Evolutionary conservation across 768 basidiomycete species (phyloP).

Genomic region (Rhodosporidiobolus sp.): DNA sequence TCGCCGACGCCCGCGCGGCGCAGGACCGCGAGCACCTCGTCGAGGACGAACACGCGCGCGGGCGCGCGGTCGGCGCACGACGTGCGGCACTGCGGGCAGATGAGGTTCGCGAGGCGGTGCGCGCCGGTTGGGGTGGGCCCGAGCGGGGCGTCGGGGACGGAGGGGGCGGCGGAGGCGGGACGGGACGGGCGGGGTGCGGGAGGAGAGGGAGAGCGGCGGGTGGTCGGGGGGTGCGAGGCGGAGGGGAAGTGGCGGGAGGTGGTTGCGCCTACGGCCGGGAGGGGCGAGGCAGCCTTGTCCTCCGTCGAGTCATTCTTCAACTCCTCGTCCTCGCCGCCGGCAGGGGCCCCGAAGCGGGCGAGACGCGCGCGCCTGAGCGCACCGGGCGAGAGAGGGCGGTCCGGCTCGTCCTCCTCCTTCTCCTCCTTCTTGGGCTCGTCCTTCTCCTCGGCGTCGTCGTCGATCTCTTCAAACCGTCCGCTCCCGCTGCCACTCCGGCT

Average conservation of each 20-base stretch:
- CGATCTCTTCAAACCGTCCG: neutral
- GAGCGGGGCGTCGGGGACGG: neutral
- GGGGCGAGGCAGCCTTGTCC: neutral
- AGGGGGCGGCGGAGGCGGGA: conserved; percentile 1
- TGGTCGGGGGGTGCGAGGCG: neutral
- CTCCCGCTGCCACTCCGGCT: neutral
- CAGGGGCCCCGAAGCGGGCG: neutral
- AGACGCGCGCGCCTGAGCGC: neutral
- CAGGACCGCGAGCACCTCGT: conserved; percentile 17
- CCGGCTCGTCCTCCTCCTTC: neutral
- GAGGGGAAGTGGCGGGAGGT: neutral
- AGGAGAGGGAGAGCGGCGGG: neutral
- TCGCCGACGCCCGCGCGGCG: conserved; percentile 5
- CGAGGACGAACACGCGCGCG: conserved; percentile 28
- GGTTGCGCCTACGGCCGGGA: neutral
- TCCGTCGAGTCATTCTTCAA: neutral
- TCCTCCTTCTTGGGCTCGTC: neutral
- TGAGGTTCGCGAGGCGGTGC: conserved; percentile 34
- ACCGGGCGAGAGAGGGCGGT: neutral
- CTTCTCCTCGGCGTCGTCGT: neutral
- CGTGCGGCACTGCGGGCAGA: conserved; percentile 37
- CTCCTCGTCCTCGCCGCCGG: neutral
- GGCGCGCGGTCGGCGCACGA: conserved; percentile 11
- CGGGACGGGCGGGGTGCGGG: too few relatives aligned
- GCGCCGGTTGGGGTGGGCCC: conserved; percentile 5